phyloP scores from a whole-genome alignment of 441 rosid species.

The Biscutella auriculata region DNA sequence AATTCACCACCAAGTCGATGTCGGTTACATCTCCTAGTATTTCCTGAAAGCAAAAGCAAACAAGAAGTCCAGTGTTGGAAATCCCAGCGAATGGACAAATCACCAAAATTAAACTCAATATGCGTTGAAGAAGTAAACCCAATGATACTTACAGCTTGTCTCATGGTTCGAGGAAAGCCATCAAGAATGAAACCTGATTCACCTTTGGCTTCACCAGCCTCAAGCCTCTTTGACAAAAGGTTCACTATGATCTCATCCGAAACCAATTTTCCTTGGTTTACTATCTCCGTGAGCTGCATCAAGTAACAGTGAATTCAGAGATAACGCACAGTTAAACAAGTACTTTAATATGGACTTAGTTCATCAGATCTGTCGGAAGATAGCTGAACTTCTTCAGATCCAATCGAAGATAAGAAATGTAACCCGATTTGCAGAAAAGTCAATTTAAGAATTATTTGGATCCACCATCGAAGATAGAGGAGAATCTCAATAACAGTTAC shows the following conservation, averaged over 20 bases:
- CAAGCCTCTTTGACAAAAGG: slow-evolving; percentile 46
- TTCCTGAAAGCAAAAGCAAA: slow-evolving; percentile 31
- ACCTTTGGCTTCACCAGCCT: slow-evolving; percentile 46
- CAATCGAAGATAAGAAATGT: neutral
- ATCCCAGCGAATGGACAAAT: too few species aligned
- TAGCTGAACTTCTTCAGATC: neutral
- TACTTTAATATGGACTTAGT: neutral
- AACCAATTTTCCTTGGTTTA: slow-evolving; percentile 52
- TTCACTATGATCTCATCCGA: slow-evolving; percentile 46
- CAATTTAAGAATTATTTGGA: neutral
- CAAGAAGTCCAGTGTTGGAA: neutral
- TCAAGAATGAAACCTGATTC: slow-evolving; percentile 62
- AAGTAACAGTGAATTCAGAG: slow-evolving; percentile 1
- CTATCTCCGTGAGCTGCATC: slow-evolving; percentile 46
- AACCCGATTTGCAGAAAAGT: neutral
- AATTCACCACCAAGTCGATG: slow-evolving; percentile 55
- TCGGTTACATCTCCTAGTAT: slow-evolving; percentile 43
- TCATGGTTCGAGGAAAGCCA: slow-evolving; percentile 61
- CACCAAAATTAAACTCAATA: neutral
- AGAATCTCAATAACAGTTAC: neutral
- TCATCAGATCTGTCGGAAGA: neutral
- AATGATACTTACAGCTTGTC: slow-evolving; percentile 43
- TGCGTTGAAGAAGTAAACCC: neutral
- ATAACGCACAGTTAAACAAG: neutral
- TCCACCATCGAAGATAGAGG: neutral